A percentile compares a stretch with the other conserved stretches of the same genome.
phyloP scores from a whole-genome alignment of 208 protist genomes.

The Leishmania braziliensis region DNA sequence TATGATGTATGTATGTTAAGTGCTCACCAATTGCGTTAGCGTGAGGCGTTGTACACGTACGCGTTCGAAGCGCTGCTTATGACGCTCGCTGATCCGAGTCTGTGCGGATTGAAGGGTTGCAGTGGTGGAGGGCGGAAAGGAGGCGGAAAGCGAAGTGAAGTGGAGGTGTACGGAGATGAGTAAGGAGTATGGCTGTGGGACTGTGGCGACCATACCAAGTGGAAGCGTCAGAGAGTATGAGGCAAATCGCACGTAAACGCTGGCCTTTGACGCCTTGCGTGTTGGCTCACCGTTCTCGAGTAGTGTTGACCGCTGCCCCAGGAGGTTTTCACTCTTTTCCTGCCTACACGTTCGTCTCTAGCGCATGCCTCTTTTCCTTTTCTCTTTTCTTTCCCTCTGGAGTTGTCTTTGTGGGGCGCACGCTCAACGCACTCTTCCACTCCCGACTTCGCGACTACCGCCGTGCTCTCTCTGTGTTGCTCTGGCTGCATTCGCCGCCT shows the following conservation, averaged over 20 bases:
- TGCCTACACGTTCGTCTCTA: not conserved
- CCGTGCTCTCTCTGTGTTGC: not conserved
- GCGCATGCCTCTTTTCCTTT: not conserved
- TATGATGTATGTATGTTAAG: not conserved
- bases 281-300: not conserved
- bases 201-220: not conserved
- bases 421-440: not conserved
- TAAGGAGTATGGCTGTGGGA: too few relatives aligned
- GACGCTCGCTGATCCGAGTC: not conserved
- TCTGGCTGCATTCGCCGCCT: not conserved
- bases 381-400: not conserved
- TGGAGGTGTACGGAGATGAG: not conserved
- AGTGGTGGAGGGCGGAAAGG: not conserved
- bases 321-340: not conserved
- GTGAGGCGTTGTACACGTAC: not conserved
- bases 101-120: not conserved
- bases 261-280: not conserved
- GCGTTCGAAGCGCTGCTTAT: not conserved
- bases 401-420: not conserved
- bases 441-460: not conserved
- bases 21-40: not conserved
- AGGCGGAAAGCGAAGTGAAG: not conserved
- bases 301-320: not conserved
- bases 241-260: not conserved
- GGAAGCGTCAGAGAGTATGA: not conserved